A percentile compares a stretch with the other conserved stretches of the same genome.
phyloP scores from a whole-genome alignment of 768 basidiomycete genomes.

The Grammothele lineata region DNA sequence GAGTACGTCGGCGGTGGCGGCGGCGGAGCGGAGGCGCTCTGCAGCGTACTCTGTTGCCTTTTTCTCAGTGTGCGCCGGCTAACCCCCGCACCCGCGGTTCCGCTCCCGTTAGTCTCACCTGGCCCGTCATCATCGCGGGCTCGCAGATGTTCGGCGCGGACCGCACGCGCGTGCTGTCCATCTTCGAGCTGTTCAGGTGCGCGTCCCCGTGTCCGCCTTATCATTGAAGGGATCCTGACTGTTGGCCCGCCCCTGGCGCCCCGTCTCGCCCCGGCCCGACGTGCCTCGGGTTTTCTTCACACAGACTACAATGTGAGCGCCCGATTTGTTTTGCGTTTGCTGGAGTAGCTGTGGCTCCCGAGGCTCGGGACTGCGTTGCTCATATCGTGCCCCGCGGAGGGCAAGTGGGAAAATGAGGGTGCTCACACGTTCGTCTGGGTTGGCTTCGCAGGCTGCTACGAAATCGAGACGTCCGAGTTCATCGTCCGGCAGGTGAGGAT shows the following conservation, averaged over 20 bases:
- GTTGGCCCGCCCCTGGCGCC: slow-evolving; percentile 1
- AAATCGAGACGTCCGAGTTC: slow-evolving; percentile 34
- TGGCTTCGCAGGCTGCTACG: slow-evolving; percentile 27
- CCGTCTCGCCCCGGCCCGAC: slow-evolving; percentile 5
- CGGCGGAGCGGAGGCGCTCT: no score
- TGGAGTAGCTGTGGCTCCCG: no score
- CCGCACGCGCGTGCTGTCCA: slow-evolving; percentile 21
- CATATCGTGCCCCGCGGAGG: no score
- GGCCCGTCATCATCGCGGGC: slow-evolving; percentile 31
- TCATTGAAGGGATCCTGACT: slow-evolving; percentile 7
- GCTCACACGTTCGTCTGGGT: no score
- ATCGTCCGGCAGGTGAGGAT: slow-evolving; percentile 29
- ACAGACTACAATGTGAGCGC: slow-evolving; percentile 26
- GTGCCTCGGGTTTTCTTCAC: no score
- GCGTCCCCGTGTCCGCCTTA: slow-evolving; percentile 2
- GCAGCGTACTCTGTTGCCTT: no score
- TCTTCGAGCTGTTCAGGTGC: slow-evolving; percentile 30
- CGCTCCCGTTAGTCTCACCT: slow-evolving; percentile 21
- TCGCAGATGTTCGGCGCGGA: slow-evolving; percentile 24
- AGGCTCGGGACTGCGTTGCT: no score
- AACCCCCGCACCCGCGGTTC: background rate
- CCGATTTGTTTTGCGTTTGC: background rate
- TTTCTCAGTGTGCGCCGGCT: no score
- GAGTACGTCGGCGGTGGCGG: no score
- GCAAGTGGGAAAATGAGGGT: no score